Conservation (phyloP, 2,329 filamentous ascomycete species). For the Penicillium sp. region DNA sequence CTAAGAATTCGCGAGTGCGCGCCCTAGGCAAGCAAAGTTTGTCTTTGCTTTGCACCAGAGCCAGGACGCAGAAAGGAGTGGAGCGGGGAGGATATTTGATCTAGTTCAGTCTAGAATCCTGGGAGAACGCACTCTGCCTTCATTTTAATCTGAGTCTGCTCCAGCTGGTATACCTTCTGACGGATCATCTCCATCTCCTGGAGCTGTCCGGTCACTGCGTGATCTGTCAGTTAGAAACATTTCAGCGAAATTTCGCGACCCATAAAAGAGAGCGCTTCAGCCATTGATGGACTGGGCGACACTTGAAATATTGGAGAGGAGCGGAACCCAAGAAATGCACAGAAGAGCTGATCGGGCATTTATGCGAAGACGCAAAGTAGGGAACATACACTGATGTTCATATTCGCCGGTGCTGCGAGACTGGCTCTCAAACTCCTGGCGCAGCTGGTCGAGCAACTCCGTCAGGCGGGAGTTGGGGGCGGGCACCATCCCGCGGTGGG, state of each 20-base stretch:
- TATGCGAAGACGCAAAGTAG: slow-evolving; percentile 9
- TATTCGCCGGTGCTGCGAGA: slow-evolving; percentile 79
- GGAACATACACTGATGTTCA: slow-evolving; percentile 84
- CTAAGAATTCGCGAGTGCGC: neutral
- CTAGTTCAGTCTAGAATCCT: neutral
- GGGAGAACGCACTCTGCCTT: slow-evolving; percentile 77
- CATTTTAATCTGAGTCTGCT: slow-evolving; percentile 82
- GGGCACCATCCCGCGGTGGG: slow-evolving; percentile 77
- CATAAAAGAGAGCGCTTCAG: slow-evolving; percentile 9
- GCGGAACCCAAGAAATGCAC: neutral
- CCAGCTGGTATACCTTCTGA: slow-evolving; percentile 89
- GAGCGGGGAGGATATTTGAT: neutral
- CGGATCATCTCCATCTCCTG: slow-evolving; percentile 94
- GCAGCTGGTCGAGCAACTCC: slow-evolving; percentile 88
- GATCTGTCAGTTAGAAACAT: slow-evolving; percentile 32
- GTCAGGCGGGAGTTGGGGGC: slow-evolving; percentile 75
- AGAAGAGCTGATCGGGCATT: neutral
- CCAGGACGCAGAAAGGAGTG: neutral
- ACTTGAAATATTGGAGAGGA: slow-evolving; percentile 4
- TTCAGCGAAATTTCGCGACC: slow-evolving; percentile 24
- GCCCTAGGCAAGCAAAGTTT: neutral
- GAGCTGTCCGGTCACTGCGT: slow-evolving; percentile 80
- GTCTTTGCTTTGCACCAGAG: neutral
- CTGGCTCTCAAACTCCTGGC: slow-evolving; percentile 87
- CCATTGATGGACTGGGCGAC: slow-evolving; percentile 15